phyloP scores from a whole-genome alignment of 345 rosid genomes.

The Linum trigynum region DNA sequence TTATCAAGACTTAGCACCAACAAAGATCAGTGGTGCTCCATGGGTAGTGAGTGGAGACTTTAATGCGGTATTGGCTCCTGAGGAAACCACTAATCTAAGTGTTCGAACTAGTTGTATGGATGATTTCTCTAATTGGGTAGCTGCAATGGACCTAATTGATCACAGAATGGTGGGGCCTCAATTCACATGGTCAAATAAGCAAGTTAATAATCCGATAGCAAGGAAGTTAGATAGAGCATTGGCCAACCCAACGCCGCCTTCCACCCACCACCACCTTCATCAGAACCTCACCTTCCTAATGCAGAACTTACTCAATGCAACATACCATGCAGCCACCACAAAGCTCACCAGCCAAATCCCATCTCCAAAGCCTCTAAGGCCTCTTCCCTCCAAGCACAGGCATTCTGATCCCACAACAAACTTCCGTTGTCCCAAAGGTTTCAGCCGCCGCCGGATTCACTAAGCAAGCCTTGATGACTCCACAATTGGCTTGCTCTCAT shows the following conservation, averaged over 20 bases:
- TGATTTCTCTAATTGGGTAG: no score
- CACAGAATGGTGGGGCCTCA: no score
- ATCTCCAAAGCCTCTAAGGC: conserved; percentile 36
- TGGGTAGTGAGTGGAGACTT: no score
- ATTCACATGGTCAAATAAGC: no score
- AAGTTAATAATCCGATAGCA: no score
- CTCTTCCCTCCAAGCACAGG: conserved; percentile 39
- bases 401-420: conserved; percentile 31
- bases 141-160: no score
- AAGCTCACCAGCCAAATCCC: conserved; percentile 28
- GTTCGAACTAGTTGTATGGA: no score
- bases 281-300: conserved; percentile 35
- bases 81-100: no score
- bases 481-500: conserved; percentile 17
- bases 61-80: no score
- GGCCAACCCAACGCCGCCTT: conserved; percentile 12
- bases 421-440: conserved; percentile 9
- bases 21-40: no score
- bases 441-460: conserved; percentile 12
- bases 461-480: conserved; percentile 26
- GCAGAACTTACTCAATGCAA: conserved; percentile 33
- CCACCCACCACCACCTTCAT: conserved; percentile 13
- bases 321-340: conserved; percentile 23
- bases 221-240: no score
- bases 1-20: no score